Conservation (phyloP, 129 eudicot species). For the Sambucus nigra region DNA sequence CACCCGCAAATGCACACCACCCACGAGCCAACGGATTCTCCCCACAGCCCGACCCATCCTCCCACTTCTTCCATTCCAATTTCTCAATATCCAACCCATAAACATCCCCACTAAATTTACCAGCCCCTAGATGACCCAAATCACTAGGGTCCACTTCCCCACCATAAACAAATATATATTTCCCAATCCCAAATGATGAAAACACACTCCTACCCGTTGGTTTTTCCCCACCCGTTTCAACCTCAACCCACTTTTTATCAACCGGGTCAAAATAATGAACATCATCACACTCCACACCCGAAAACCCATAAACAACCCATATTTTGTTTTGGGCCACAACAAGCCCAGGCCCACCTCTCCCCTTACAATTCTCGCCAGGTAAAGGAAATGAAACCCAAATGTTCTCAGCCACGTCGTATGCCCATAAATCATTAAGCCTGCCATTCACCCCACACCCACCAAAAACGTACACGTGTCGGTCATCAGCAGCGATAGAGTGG, state of each 20-base stretch:
- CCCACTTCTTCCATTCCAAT: slow-evolving; percentile 50
- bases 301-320: slow-evolving; percentile 91
- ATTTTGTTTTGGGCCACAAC: slow-evolving; percentile 50
- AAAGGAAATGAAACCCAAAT: slow-evolving; percentile 52
- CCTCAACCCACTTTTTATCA: slow-evolving; percentile 56
- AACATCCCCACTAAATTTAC: slow-evolving; percentile 60
- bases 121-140: slow-evolving; percentile 91
- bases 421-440: slow-evolving; percentile 86
- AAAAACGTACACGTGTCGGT: slow-evolving; percentile 47
- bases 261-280: slow-evolving; percentile 65
- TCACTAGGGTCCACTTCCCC: slow-evolving; percentile 98
- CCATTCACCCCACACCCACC: slow-evolving; percentile 88
- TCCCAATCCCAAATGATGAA: slow-evolving; percentile 60
- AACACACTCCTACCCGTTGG: slow-evolving; percentile 82
- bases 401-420: slow-evolving; percentile 42
- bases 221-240: slow-evolving; percentile 71
- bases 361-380: slow-evolving; percentile 69
- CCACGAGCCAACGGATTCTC: slow-evolving; percentile 92
- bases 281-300: slow-evolving; percentile 84
- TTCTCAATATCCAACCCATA: slow-evolving; percentile 68
- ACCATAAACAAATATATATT: slow-evolving; percentile 51
- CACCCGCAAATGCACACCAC: slow-evolving; percentile 82
- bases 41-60: slow-evolving; percentile 37
- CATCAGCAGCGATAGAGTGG: slow-evolving; percentile 81
- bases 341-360: slow-evolving; percentile 96